Percentiles rank a stretch among this genome's conserved stretches.
Conservation (phyloP, 768 basidiomycete species). For the Panellus pusillus region DNA sequence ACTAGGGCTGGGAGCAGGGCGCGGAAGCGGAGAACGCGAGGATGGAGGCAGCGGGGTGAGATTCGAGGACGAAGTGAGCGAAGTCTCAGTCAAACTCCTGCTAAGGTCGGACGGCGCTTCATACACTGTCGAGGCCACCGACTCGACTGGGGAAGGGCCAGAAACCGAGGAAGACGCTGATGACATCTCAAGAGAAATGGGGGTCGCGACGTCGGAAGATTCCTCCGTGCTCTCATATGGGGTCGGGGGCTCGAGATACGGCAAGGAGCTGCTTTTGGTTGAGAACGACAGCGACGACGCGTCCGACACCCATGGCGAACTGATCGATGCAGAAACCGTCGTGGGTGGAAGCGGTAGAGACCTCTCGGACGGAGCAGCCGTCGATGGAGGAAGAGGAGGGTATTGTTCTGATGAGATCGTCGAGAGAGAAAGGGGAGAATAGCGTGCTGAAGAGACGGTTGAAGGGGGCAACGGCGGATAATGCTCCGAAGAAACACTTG, state of each 20-base stretch:
- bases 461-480: conserved; percentile 25
- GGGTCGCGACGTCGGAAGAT: conserved; percentile 29
- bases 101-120: conserved; percentile 12
- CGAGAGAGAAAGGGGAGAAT: conserved; percentile 27
- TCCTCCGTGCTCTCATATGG: conserved; percentile 13
- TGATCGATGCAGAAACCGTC: background rate
- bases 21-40: conserved; percentile 26
- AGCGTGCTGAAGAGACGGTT: conserved; percentile 22
- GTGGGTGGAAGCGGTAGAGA: conserved; percentile 20
- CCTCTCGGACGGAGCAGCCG: conserved; percentile 1
- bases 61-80: conserved; percentile 13
- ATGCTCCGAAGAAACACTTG: conserved; percentile 25
- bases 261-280: conserved; percentile 9
- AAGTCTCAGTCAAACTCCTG: conserved; percentile 12
- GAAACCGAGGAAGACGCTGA: conserved; percentile 29
- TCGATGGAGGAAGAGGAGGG: conserved; percentile 5
- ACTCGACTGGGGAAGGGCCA: conserved; percentile 33
- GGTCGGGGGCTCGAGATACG: conserved; percentile 12
- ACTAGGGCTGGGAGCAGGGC: background rate
- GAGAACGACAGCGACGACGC: conserved; percentile 12
- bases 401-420: conserved; percentile 22
- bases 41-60: conserved; percentile 6
- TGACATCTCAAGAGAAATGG: conserved; percentile 29
- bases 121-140: conserved; percentile 8
- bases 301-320: conserved; percentile 4